A percentile compares a stretch with the other conserved stretches of the same genome.
phyloP scores from a whole-genome alignment of 202 grass and related monocot genomes.

The Zizania palustris region DNA sequence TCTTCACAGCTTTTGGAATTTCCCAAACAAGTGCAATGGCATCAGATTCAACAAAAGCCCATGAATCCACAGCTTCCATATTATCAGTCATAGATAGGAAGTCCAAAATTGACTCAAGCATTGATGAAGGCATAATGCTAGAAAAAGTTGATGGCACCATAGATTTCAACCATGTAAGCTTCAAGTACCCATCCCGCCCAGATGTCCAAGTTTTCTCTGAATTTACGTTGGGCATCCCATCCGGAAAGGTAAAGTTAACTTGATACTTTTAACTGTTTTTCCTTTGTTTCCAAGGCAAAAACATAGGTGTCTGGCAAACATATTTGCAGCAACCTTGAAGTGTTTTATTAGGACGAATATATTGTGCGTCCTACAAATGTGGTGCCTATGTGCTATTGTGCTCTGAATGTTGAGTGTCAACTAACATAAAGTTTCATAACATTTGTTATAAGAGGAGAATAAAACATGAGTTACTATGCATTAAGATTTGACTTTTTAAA shows the following conservation, averaged over 20 bases:
- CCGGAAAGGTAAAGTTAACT: slow-evolving; percentile 71
- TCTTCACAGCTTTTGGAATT: slow-evolving; percentile 58
- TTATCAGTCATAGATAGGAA: slow-evolving; percentile 69
- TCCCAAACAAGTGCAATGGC: slow-evolving; percentile 76
- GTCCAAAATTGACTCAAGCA: slow-evolving; percentile 70
- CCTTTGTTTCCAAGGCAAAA: not conserved
- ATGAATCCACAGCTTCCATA: slow-evolving; percentile 68
- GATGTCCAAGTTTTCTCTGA: slow-evolving; percentile 79
- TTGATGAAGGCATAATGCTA: slow-evolving; percentile 65
- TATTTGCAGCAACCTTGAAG: not conserved
- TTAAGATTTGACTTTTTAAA: slow-evolving; percentile 18
- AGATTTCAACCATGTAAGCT: slow-evolving; percentile 68
- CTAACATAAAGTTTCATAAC: slow-evolving; percentile 28
- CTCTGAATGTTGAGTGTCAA: slow-evolving; percentile 9
- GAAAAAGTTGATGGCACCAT: slow-evolving; percentile 64
- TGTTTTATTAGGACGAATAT: slow-evolving; percentile 25
- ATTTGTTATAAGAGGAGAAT: not conserved
- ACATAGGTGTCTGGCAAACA: not conserved
- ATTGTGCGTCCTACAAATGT: not conserved
- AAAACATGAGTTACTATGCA: slow-evolving; percentile 7
- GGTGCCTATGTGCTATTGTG: not conserved
- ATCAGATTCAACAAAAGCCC: slow-evolving; percentile 74
- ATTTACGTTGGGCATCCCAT: slow-evolving; percentile 66
- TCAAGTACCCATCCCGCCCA: slow-evolving; percentile 81
- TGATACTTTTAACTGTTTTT: not conserved